Evolutionary conservation across 31 red algal species (phyloP), one percentile per base, ranked within the genome.

Genomic region (Bonnemaisonia californica): DNA sequence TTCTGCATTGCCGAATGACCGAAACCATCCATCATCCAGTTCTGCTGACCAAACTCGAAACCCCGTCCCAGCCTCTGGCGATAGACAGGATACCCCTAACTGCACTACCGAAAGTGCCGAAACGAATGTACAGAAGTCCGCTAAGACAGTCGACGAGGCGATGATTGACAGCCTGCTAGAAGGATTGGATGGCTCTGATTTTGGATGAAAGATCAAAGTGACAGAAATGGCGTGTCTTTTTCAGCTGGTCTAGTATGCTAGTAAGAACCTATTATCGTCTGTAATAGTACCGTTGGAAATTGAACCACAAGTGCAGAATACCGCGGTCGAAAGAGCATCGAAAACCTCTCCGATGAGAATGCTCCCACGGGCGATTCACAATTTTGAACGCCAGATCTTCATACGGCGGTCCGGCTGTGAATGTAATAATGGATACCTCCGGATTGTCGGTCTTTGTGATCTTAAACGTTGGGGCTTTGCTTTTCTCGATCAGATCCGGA

Each of bases 371-470:
- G 16, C 94, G 77, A 75, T 92, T 97, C 33, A 89, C 89, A 54
- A 97, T 93, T 77, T 93, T 93, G 73, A 97, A 97, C 9, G 94
- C 89, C 13, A 97, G 60, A 74, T 92, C 89, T 67, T 97, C 83
- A 41, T 97, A 97, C 54, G 94, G 94, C 48, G 94, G 84, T 1
- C 94, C 94, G 4, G 94, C 89, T 4, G 73, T 78, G 62, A 97
- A 97, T 39, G 82, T 84, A 70, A 97, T 79, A n/a, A 97, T 92
- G 37, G 71, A 89, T 22, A 89, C 69, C 41, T 97, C 94, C 2
- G 89, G 68, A n/a, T 84, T 88, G n/a, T 89, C 85, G 0, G 94
- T 72, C 38, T 69, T 73, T 32, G 31, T 33, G 8, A 92, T 42
- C 9, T 21, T 29, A 76, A 80, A 97, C 21, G 73, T 86, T n/a